Conservation (phyloP, 129 eudicot species). For the Tanacetum coccineum region DNA sequence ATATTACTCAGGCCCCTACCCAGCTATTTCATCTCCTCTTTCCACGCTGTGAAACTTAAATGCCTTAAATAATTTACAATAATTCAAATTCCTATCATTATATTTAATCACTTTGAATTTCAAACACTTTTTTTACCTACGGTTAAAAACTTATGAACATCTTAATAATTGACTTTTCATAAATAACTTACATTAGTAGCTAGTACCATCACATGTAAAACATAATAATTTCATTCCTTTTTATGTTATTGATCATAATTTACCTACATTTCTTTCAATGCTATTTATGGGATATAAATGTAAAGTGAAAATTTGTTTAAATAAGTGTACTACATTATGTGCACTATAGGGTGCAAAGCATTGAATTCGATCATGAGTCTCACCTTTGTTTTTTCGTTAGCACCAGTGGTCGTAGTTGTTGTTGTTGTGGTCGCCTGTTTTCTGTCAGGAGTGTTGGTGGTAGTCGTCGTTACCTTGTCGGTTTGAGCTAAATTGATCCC, state of each 20-base stretch:
- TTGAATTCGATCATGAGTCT: constrained; percentile 3
- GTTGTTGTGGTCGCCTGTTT: constrained; percentile 31
- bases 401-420: constrained; percentile 32
- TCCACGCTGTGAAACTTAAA: constrained; percentile 28
- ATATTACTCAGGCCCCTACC: constrained; percentile 13
- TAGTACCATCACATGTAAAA: too few relatives aligned
- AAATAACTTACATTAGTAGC: not conserved
- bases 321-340: not conserved
- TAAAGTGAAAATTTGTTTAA: not conserved
- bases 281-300: too few relatives aligned
- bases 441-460: too few relatives aligned
- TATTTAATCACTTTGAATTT: constrained; percentile 11
- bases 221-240: too few relatives aligned
- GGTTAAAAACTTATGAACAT: not conserved
- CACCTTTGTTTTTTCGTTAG: constrained; percentile 39
- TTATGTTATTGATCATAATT: too few relatives aligned
- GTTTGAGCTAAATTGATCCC: constrained; percentile 18
- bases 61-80: constrained; percentile 17
- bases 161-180: not conserved
- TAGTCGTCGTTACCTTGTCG: constrained; percentile 9
- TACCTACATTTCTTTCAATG: too few relatives aligned
- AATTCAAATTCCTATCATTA: constrained; percentile 31
- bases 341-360: constrained; percentile 10
- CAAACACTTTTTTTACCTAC: not conserved
- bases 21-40: constrained; percentile 29